Percentiles rank a stretch among this genome's conserved stretches.
Conservation (phyloP, 2,329 filamentous ascomycete species). For the Akanthomyces lecanii region DNA sequence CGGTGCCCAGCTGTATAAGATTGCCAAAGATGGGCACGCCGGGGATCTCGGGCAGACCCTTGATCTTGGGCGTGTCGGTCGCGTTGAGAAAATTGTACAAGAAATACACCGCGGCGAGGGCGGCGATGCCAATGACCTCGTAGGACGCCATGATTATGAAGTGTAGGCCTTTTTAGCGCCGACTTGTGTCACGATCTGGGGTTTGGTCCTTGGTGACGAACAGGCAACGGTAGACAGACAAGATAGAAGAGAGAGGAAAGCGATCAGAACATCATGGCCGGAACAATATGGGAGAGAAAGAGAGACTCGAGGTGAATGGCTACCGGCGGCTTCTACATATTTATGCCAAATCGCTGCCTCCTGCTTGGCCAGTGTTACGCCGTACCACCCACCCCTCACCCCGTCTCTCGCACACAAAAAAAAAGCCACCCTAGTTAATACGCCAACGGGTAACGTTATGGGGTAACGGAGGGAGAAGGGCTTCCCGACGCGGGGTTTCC, state of each 20-base stretch:
- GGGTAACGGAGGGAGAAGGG: neutral
- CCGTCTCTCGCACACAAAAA: neutral
- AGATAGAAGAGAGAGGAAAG: neutral
- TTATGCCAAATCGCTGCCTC: constrained; percentile 8
- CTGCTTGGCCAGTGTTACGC: constrained; percentile 8
- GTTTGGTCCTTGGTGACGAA: too few relatives aligned
- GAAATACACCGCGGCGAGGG: constrained; percentile 20
- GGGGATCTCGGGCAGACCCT: constrained; percentile 57
- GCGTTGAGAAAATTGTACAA: constrained; percentile 33
- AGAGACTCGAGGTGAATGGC: neutral
- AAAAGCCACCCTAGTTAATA: neutral
- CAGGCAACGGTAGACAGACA: neutral
- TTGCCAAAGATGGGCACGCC: constrained; percentile 61
- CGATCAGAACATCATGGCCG: neutral
- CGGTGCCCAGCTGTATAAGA: constrained; percentile 54
- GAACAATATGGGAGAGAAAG: neutral
- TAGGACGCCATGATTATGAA: constrained; percentile 6
- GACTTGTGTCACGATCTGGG: neutral
- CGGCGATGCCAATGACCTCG: constrained; percentile 16
- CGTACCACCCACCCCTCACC: neutral
- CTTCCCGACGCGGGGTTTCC: neutral
- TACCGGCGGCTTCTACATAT: constrained; percentile 10
- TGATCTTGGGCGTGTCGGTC: constrained; percentile 58
- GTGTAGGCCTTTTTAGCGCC: neutral
- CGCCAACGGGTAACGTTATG: constrained; percentile 1